phyloP scores from a whole-genome alignment of 371 early-diverging fungal species.

The Dichotomocladium elegans region DNA sequence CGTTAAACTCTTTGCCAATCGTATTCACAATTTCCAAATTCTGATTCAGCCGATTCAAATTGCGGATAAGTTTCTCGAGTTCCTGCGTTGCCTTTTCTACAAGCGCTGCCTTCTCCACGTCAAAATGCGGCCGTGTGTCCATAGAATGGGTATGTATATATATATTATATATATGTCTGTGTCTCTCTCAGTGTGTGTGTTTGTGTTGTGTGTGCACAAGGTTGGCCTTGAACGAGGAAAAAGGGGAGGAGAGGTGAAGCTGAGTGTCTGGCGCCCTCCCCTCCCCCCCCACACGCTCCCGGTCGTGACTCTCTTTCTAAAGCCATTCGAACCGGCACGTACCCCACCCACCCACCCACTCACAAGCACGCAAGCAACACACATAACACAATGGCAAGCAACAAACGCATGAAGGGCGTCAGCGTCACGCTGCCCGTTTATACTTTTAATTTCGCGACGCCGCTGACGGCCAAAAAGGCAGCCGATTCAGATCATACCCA shows the following conservation, averaged over 20 bases:
- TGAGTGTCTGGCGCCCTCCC: background rate
- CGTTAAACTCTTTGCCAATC: conserved; percentile 51
- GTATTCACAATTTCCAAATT: conserved; percentile 54
- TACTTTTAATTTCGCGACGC: conserved; percentile 72
- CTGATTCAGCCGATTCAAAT: conserved; percentile 45
- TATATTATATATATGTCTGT: too few species aligned
- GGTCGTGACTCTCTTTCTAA: background rate
- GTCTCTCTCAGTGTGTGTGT: too few species aligned
- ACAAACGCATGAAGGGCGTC: conserved; percentile 60
- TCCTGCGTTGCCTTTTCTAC: conserved; percentile 28
- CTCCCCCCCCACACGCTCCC: too few species aligned
- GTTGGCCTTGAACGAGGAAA: background rate
- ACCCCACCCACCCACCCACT: background rate
- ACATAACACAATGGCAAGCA: conserved; percentile 28
- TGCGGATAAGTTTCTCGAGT: conserved; percentile 42
- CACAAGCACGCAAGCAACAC: background rate
- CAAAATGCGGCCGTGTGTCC: conserved; percentile 12
- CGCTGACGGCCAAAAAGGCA: conserved; percentile 60
- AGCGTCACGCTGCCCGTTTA: conserved; percentile 69
- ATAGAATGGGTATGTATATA: background rate
- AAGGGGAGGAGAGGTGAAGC: background rate
- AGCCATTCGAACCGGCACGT: background rate
- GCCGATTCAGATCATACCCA: conserved; percentile 78
- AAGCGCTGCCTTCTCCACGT: conserved; percentile 18
- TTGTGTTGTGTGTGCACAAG: background rate